These are phyloP conservation scores for Pythium apleroticum DNA, from an alignment of 352 stramenopile species.

Conservation along the genomic window DNA sequence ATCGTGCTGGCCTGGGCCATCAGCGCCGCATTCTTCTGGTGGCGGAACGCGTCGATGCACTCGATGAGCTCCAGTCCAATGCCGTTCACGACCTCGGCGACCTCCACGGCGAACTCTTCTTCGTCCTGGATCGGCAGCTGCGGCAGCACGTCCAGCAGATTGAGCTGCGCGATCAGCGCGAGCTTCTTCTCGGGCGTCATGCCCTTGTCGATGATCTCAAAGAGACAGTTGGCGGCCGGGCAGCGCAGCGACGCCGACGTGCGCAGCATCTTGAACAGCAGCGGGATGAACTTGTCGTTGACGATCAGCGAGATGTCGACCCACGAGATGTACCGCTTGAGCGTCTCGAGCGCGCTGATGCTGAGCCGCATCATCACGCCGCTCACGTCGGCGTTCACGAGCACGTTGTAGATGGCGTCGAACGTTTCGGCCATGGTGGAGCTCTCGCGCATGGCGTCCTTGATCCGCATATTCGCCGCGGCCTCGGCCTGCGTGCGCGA, in stretches of 20 bases:
- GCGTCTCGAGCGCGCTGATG: constrained; percentile 63
- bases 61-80: constrained; percentile 79
- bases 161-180: constrained; percentile 66
- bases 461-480: constrained; percentile 81
- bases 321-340: constrained; percentile 87
- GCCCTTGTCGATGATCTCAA: constrained; percentile 85
- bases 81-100: constrained; percentile 81
- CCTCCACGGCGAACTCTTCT: constrained; percentile 79
- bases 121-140: constrained; percentile 67
- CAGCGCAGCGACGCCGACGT: constrained; percentile 62
- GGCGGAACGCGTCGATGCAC: constrained; percentile 78
- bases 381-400: constrained; percentile 71
- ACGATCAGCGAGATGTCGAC: constrained; percentile 83
- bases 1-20: constrained; percentile 57
- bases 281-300: constrained; percentile 78
- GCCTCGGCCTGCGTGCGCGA: constrained; percentile 57
- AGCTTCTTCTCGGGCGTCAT: constrained; percentile 86
- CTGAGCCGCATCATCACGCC: constrained; percentile 71
- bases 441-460: constrained; percentile 85
- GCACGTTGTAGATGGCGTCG: constrained; percentile 81
- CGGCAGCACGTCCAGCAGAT: constrained; percentile 62
- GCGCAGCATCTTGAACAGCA: constrained; percentile 70
- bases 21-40: constrained; percentile 43
- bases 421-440: constrained; percentile 74
- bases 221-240: constrained; percentile 77